phyloP scores from a whole-genome alignment of 139 green algal species.

The Coelastrella sp. region DNA sequence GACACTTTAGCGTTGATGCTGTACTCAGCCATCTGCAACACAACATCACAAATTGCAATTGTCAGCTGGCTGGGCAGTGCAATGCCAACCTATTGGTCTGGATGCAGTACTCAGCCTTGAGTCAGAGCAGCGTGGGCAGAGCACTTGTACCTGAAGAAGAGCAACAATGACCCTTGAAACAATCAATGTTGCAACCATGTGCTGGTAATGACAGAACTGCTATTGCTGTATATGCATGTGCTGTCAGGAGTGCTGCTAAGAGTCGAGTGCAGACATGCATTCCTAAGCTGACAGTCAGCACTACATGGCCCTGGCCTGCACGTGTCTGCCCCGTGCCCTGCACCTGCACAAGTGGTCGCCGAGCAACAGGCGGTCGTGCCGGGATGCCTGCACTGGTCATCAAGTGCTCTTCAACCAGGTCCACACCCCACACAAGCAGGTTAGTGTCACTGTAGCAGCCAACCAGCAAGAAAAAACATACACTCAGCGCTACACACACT shows the following conservation, averaged over 20 bases:
- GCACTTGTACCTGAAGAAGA: no score
- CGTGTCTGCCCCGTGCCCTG: neutral
- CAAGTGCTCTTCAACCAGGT: slow-evolving; percentile 84
- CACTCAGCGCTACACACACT: neutral
- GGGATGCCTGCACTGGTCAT: slow-evolving; percentile 86
- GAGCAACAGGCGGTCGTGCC: slow-evolving; percentile 73
- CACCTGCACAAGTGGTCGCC: slow-evolving; percentile 67
- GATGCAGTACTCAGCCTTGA: no score
- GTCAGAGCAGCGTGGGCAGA: no score
- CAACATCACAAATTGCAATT: neutral
- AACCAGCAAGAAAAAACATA: neutral
- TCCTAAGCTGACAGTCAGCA: no score
- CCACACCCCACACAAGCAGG: slow-evolving; percentile 78
- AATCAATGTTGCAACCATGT: no score
- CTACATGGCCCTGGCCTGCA: no score
- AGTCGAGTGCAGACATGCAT: no score
- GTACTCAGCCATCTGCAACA: slow-evolving; percentile 77
- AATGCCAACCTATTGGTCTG: no score
- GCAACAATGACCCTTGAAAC: no score
- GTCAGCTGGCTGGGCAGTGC: neutral
- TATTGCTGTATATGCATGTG: neutral
- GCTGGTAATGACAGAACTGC: no score
- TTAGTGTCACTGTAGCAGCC: slow-evolving; percentile 64
- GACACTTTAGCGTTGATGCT: slow-evolving; percentile 81
- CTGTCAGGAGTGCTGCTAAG: neutral